Percentiles rank a stretch among this genome's conserved stretches.
Conservation (phyloP, 371 early-diverging fungal species). For the Choanephora cucurbitarum region DNA sequence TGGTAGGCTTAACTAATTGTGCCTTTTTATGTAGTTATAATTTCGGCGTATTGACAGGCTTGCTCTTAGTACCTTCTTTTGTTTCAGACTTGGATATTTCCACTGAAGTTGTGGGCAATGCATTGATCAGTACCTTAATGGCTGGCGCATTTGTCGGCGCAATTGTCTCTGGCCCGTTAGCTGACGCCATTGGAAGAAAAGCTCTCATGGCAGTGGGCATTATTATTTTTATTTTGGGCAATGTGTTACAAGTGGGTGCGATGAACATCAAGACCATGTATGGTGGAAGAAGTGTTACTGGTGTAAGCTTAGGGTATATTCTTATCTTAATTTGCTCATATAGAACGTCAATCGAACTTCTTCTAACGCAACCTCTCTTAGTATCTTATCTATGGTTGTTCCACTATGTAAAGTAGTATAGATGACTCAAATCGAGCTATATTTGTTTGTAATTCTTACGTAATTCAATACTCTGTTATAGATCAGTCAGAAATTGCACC, state of each 20-base stretch:
- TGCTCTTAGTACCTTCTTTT: conserved; percentile 46
- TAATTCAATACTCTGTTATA: conserved; percentile 9
- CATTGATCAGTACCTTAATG: conserved; percentile 69
- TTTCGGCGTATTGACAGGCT: conserved; percentile 51
- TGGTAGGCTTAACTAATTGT: neutral
- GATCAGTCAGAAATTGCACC: conserved; percentile 91
- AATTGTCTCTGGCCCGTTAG: conserved; percentile 63
- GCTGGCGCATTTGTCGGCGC: conserved; percentile 72
- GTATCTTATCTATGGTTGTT: conserved; percentile 78
- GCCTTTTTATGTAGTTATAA: conserved; percentile 38
- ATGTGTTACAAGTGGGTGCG: conserved; percentile 70
- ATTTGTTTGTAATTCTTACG: neutral
- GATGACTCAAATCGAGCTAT: too few relatives aligned
- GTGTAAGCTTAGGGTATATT: conserved; percentile 80
- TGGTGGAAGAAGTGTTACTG: conserved; percentile 78
- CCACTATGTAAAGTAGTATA: conserved; percentile 67
- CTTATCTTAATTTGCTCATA: too few relatives aligned
- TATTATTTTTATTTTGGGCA: conserved; percentile 74
- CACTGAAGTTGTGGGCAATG: conserved; percentile 43
- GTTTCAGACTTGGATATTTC: conserved; percentile 30
- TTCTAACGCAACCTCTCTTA: conserved; percentile 22
- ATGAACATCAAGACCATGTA: conserved; percentile 57
- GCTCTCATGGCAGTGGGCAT: conserved; percentile 70
- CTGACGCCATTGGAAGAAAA: conserved; percentile 79
- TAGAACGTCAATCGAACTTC: neutral